Conservation (phyloP, 805 yeast genomes). For the Candida pini region DNA sequence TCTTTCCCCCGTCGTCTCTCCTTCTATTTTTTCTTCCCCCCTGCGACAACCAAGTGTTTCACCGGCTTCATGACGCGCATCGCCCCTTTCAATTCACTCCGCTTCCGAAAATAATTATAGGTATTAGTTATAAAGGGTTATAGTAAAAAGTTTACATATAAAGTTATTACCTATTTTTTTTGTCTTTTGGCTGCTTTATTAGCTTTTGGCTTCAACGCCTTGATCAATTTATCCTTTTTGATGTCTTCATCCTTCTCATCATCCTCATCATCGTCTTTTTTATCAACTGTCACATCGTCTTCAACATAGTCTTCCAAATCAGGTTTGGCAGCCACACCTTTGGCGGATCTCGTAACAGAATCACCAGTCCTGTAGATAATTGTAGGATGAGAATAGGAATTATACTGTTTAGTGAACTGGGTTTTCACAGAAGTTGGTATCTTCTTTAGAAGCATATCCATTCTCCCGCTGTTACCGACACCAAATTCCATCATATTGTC, state of each 20-base stretch:
- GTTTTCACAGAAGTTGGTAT: conserved; percentile 76
- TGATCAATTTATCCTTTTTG: conserved; percentile 60
- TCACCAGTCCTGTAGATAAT: conserved; percentile 75
- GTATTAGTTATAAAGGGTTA: background rate
- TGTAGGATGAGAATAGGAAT: conserved; percentile 70
- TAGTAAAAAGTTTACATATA: background rate
- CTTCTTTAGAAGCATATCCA: conserved; percentile 45
- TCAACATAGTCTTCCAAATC: conserved; percentile 70
- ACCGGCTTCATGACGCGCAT: no score
- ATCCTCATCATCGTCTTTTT: conserved; percentile 35
- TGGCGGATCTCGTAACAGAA: conserved; percentile 39
- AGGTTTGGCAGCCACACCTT: conserved; percentile 33
- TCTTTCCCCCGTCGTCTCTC: conserved; percentile 5
- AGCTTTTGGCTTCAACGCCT: conserved; percentile 35
- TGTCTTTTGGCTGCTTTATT: conserved; percentile 5
- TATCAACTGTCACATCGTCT: conserved; percentile 40
- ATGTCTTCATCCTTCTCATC: conserved; percentile 43
- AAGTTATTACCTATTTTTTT: background rate
- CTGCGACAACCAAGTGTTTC: no score
- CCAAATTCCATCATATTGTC: conserved; percentile 80
- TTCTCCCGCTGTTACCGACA: conserved; percentile 47
- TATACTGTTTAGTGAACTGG: conserved; percentile 83
- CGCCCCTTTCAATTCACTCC: no score
- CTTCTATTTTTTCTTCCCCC: no score
- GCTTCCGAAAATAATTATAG: no score